phyloP scores from a whole-genome alignment of 345 rosid species.

The Eucalyptus melliodora region DNA sequence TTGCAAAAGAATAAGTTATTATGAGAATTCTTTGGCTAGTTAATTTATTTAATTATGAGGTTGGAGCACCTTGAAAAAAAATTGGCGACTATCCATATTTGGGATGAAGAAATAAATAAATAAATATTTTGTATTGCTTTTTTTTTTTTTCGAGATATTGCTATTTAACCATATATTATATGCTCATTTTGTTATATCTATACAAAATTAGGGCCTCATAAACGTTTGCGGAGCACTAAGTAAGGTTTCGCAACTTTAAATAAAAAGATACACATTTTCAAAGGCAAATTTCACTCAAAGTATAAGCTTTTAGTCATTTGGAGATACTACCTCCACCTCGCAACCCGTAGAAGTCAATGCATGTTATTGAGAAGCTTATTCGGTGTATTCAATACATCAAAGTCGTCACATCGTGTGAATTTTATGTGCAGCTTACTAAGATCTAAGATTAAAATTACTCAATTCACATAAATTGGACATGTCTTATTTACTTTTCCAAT shows the following conservation, averaged over 20 bases:
- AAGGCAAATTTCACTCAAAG: neutral
- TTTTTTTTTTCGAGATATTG: neutral
- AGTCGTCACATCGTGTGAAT: neutral
- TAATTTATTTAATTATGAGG: neutral
- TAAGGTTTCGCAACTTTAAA: neutral
- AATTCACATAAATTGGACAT: neutral
- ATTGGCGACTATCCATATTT: neutral
- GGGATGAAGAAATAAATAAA: neutral
- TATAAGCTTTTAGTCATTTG: neutral
- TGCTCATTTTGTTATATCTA: neutral
- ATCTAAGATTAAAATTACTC: neutral
- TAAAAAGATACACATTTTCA: neutral
- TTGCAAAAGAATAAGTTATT: neutral
- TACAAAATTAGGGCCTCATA: neutral
- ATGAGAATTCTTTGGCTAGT: neutral
- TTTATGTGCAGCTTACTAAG: neutral
- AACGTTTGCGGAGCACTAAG: neutral
- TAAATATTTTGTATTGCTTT: neutral
- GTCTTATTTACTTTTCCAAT: neutral
- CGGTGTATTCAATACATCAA: neutral
- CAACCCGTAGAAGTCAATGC: neutral
- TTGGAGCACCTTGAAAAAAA: neutral
- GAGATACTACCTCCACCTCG: neutral
- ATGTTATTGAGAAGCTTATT: neutral
- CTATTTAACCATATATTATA: neutral